Conservation (phyloP, 805 yeast species). For the Kazachstania africana region DNA sequence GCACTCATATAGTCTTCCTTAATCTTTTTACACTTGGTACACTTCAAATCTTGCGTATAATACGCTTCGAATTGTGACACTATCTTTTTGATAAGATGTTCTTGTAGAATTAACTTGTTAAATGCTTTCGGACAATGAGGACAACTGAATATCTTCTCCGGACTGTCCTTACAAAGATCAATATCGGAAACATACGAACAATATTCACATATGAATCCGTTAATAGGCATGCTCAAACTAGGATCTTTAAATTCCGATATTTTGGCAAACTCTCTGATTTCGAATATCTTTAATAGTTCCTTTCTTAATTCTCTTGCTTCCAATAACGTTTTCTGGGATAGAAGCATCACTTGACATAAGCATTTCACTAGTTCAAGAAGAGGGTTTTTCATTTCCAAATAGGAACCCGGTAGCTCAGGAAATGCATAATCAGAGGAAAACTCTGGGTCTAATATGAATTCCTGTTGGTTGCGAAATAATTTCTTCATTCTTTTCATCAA, state of each 20-base stretch:
- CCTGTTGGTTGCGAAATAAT: slow-evolving; percentile 58
- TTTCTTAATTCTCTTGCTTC: slow-evolving; percentile 70
- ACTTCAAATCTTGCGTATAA: slow-evolving; percentile 69
- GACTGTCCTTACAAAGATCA: slow-evolving; percentile 69
- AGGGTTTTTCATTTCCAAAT: slow-evolving; percentile 50
- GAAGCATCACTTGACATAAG: slow-evolving; percentile 57
- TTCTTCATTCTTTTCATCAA: slow-evolving; percentile 54
- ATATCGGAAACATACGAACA: slow-evolving; percentile 68
- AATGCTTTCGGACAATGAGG: slow-evolving; percentile 51
- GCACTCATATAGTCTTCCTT: slow-evolving; percentile 57
- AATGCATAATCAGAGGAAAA: slow-evolving; percentile 54
- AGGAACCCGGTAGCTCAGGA: slow-evolving; percentile 70
- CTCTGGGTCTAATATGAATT: slow-evolving; percentile 56
- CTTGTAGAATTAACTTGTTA: slow-evolving; percentile 66
- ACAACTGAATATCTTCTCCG: slow-evolving; percentile 42
- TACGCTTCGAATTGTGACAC: slow-evolving; percentile 44
- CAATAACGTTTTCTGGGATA: slow-evolving; percentile 51
- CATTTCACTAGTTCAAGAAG: slow-evolving; percentile 69
- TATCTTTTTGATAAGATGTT: slow-evolving; percentile 57
- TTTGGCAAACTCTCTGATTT: slow-evolving; percentile 72
- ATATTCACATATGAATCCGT: slow-evolving; percentile 63
- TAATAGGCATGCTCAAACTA: slow-evolving; percentile 51
- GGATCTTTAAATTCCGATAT: slow-evolving; percentile 69
- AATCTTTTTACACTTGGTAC: slow-evolving; percentile 62
- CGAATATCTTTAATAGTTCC: slow-evolving; percentile 60